phyloP scores from a whole-genome alignment of 2,329 filamentous ascomycete species.

The Albophoma yamanashiensis region DNA sequence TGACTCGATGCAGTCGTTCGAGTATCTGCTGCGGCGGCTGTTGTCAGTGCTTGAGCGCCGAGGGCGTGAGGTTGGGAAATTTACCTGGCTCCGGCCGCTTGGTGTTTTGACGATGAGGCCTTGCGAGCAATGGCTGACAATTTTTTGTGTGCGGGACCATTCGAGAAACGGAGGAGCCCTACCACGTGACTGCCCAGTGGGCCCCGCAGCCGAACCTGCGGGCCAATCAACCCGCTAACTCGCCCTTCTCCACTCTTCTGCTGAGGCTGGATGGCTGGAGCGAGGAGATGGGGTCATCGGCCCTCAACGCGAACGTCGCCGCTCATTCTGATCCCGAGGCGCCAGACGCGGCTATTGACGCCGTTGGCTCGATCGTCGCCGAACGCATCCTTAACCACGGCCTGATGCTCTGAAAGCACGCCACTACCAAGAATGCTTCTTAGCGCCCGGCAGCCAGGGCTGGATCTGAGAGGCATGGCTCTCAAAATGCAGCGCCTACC shows the following conservation, averaged over 20 bases:
- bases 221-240: background rate
- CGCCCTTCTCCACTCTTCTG: background rate
- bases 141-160: conserved; percentile 26
- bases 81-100: conserved; percentile 30
- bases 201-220: conserved; percentile 1
- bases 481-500: background rate
- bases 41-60: conserved; percentile 7
- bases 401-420: background rate
- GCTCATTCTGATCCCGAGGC: background rate
- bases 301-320: background rate
- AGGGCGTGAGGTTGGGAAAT: conserved; percentile 12
- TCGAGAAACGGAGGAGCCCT: conserved; percentile 18
- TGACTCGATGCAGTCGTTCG: conserved; percentile 22
- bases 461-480: background rate
- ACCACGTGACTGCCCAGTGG: conserved; percentile 20
- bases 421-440: background rate
- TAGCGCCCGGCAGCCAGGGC: background rate
- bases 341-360: background rate
- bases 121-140: conserved; percentile 16
- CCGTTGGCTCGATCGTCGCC: background rate
- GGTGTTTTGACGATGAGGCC: conserved; percentile 25
- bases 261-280: background rate
- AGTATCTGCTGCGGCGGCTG: conserved; percentile 13
- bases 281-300: background rate
- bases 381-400: background rate